Evolutionary conservation across 2,329 filamentous ascomycete genomes (phyloP), one percentile per base, ranked within the genome.

Genomic region (Penicillium sp.): DNA sequence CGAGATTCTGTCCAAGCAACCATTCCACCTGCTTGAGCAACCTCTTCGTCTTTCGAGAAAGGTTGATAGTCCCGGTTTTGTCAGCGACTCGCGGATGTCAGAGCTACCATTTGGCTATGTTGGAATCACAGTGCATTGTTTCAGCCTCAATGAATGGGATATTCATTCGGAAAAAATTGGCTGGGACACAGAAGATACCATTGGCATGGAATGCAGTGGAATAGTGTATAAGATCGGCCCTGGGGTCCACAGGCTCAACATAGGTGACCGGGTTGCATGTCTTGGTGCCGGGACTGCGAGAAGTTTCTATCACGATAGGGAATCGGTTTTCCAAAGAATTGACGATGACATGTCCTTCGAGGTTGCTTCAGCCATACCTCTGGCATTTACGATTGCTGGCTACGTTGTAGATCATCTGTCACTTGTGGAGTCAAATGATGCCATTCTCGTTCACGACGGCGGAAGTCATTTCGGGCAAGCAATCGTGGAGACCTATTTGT

Each of bases 41-140:
- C 47, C 50, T 7, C 27, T 67, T 2, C 51, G 53, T 1, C 29
- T 61, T 11, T 52, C 48, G 3, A 42, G 38, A 11, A 40, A 23
- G 4, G 14, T 43, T 10, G 7, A 23, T 9, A 13, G n/a, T 3
- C 46, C 61, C 8, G 19, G 47, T 14, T 61, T 65, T 29, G 50
- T 53, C 4, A 27, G 45, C 7, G 58, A 65, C 34, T 16, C 7
- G 2, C 35, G 46, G 32, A 27, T 34, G 9, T 9, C 19, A 3
- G 39, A 46, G 6, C 42, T 63, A 0, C 58, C 55, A 3, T 39
- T 32, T 0, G 62, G 68, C n/a, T 36, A 68, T 4, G 57, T 75
- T 14, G 67, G 69, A 9, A 66, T 75, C 26, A 58, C 65, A 35
- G 66, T 71, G 38, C 70, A 72, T 19, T 68, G 68, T 0, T 60